Conservation (phyloP, 257 asterid genomes). For the Marsdenia floribunda region DNA sequence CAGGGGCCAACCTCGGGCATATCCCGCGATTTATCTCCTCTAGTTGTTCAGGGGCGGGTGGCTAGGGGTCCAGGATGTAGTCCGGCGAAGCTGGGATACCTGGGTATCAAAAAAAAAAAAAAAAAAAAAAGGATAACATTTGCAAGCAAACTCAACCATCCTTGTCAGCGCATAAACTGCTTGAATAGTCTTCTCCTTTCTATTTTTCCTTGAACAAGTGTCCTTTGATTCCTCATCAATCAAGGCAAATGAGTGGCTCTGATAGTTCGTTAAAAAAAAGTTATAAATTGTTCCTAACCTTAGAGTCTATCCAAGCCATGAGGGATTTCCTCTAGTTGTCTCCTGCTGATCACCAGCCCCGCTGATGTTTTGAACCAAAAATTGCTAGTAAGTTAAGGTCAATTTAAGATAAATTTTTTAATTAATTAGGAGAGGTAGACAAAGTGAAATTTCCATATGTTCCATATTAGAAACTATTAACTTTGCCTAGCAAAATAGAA, state of each 20-base stretch:
- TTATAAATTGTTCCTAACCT: constrained; percentile 17
- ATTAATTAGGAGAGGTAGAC: not conserved
- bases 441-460: too few relatives aligned
- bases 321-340: too few relatives aligned
- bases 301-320: not conserved
- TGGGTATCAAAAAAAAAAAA: too few relatives aligned
- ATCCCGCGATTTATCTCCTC: too few relatives aligned
- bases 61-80: too few relatives aligned
- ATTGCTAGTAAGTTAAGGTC: not conserved
- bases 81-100: too few relatives aligned
- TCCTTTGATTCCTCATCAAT: constrained; percentile 74
- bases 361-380: not conserved
- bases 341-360: too few relatives aligned
- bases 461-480: not conserved
- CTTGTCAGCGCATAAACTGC: constrained; percentile 61
- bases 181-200: constrained; percentile 61
- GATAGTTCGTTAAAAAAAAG: constrained; percentile 22
- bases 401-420: not conserved
- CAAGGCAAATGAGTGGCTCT: constrained; percentile 75
- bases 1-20: too few relatives aligned
- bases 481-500: not conserved
- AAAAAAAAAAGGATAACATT: too few relatives aligned
- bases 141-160: constrained; percentile 27
- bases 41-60: too few relatives aligned
- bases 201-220: constrained; percentile 40